phyloP scores from a whole-genome alignment of 2,329 filamentous ascomycete species.

The Paecilomyces fulvus region DNA sequence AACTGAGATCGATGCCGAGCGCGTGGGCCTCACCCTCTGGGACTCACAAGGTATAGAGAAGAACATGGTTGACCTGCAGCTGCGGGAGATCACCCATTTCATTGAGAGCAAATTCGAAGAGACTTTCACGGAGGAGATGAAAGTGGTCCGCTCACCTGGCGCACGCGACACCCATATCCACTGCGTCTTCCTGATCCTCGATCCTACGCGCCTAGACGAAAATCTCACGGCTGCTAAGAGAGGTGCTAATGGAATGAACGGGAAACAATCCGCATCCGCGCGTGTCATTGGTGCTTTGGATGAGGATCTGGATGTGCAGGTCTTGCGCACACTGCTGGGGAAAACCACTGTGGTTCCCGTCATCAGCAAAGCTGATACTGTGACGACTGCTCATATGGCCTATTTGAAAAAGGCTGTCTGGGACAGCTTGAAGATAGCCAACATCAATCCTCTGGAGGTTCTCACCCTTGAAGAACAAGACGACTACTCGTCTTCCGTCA shows the following conservation, averaged over 20 bases:
- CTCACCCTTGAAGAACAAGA: slow-evolving; percentile 74
- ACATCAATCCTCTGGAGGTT: slow-evolving; percentile 79
- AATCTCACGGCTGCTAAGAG: slow-evolving; percentile 64
- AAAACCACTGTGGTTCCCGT: slow-evolving; percentile 95
- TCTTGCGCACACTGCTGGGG: slow-evolving; percentile 76
- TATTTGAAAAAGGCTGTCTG: slow-evolving; percentile 86
- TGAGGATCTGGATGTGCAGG: slow-evolving; percentile 81
- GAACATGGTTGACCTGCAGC: slow-evolving; percentile 86
- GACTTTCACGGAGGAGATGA: slow-evolving; percentile 95
- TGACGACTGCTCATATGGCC: slow-evolving; percentile 90
- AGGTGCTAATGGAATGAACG: slow-evolving; percentile 45
- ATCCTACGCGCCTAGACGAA: slow-evolving; percentile 74
- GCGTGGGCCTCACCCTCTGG: slow-evolving; percentile 89
- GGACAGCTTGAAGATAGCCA: slow-evolving; percentile 75
- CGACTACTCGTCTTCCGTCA: slow-evolving; percentile 44
- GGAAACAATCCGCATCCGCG: slow-evolving; percentile 34
- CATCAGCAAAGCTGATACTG: slow-evolving; percentile 92
- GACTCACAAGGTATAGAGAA: slow-evolving; percentile 93
- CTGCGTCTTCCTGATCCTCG: slow-evolving; percentile 84
- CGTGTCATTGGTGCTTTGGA: slow-evolving; percentile 61
- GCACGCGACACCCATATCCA: slow-evolving; percentile 96
- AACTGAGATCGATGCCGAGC: slow-evolving; percentile 86
- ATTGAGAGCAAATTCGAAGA: slow-evolving; percentile 98
- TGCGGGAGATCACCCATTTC: slow-evolving; percentile 84
- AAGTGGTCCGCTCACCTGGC: slow-evolving; percentile 86